Base-by-base conservation (phyloP, 1,284 basidiomycete genomes). In the Phlebopus sp. region DNA sequence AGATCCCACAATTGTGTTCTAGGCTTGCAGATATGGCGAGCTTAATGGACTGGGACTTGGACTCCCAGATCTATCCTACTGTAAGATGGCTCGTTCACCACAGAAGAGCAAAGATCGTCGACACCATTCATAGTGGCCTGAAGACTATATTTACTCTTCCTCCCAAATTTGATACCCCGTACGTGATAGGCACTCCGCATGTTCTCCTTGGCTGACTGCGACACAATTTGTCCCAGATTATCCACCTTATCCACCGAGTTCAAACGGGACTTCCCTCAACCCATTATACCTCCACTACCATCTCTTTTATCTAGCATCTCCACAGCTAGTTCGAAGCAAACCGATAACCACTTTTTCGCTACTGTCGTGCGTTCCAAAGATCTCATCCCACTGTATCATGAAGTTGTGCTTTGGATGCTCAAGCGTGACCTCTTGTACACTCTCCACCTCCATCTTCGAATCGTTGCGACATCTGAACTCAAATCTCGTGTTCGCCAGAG, bases 351-450 rank as follows among this genome's bases (percentile, higher is more conserved):
- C 60, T 88, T 90, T 62, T 95, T 88, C 66, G 82, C 82, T n/a
- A 78, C 81, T 5, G 81, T 90, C 27, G 84, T 90, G 14, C 74
- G 78, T 43, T 72, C 75, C 19, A 83, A 85, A 55, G 84, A 88
- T 25, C 70, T 78, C 15, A 78, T 92, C 25, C 74, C 81, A 13
- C 67, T 84, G 36, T 96, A 90, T 62, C 78, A 89, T 47, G 82
- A 90, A 35, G 87, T 94, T 31, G 81, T 98, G n/a, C 70, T 89
- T 37, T 99, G 95, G 94, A 81, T 98, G 72, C 76, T 99, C 32
- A 87, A 90, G 55, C 82, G 85, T 42, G 90, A 92, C 56, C 77
- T 98, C 50, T 74, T 97, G 18, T 79, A 90, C 47, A 90, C 92
- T 29, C 75, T 95, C 37, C 94, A 95, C 63, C 81, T 94, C 7